Base-by-base conservation (phyloP, 768 basidiomycete genomes). In the Psilocybe cyanescens region DNA sequence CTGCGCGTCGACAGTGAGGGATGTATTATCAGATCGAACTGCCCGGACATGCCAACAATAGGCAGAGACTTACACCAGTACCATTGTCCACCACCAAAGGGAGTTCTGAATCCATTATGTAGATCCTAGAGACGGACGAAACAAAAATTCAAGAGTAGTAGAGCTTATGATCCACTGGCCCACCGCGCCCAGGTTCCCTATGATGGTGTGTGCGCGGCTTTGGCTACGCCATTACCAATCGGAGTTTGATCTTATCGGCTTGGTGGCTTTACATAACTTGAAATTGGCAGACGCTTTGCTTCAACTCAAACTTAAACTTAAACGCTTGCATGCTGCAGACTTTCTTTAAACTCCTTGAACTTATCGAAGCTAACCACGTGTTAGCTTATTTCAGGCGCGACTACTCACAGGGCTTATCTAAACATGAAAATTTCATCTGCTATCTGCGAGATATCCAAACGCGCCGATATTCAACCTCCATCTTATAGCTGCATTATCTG, bases 1-100 rank as follows among this genome's bases (percentile, higher is more conserved):
- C 91, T 94, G 76, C 55, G 65, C 62, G 65, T 57, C 52, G 57
- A 59, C 55, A 56, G 8, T 52, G 51, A 51, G 64, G 14, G 41
- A 58, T 46, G 61, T 39, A 45, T 52, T 44, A 60, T 63, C 45
- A 52, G 51, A 55, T 62, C 47, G 41, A 30, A 49, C 14, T 19
- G 16, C 24, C 39, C 46, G 39, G 12, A 29, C 53, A 39, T 28
- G 30, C 49, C 33, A 55, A 8, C 14, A 14, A 28, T 37, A n/a
- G 39, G n/a, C 4, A 16, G 29, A 24, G 12, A 79, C 90, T 71
- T 77, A 93, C 92, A 56, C 93, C 93, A 31, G 93, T 95, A 70
- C 93, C 93, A 64, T 94, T 94, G 68, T 95, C 93, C 60, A 95
- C 91, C 30, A 94, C 92, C 61, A 94, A 75, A 31, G 89, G 89